Evolutionary conservation across 2,329 filamentous ascomycete species (phyloP).

Genomic region (Fusarium sp.): DNA sequence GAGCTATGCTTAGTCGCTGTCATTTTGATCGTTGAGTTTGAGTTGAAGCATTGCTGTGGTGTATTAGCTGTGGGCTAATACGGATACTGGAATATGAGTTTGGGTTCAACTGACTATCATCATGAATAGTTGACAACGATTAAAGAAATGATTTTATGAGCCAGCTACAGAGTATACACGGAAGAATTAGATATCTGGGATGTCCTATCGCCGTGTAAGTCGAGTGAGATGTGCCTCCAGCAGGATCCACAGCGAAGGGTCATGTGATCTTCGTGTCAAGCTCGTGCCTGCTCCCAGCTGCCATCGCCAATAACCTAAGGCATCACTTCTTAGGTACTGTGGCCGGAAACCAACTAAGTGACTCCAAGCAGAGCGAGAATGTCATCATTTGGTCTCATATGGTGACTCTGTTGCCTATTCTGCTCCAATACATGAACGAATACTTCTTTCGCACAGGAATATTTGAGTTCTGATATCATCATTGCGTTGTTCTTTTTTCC

Average conservation of each 20-base stretch:
- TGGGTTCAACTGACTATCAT: background rate
- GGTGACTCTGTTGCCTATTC: slow-evolving; percentile 29
- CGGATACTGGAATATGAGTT: background rate
- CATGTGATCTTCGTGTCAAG: slow-evolving; percentile 53
- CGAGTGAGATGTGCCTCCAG: background rate
- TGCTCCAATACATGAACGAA: background rate
- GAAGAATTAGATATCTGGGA: background rate
- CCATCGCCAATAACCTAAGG: slow-evolving; percentile 21
- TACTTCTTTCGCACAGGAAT: background rate
- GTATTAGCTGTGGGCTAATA: background rate
- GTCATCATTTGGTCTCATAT: slow-evolving; percentile 8
- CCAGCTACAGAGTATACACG: background rate
- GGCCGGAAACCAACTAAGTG: slow-evolving; percentile 6
- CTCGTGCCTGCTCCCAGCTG: slow-evolving; percentile 47
- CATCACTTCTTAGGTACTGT: slow-evolving; percentile 5
- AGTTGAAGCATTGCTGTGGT: background rate
- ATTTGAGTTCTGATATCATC: background rate
- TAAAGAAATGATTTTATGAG: background rate
- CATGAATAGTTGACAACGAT: background rate
- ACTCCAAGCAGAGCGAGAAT: slow-evolving; percentile 9
- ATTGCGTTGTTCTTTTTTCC: slow-evolving; percentile 3
- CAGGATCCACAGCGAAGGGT: background rate
- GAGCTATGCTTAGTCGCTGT: slow-evolving; percentile 8
- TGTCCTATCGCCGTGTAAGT: background rate
- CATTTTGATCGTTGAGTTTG: slow-evolving; percentile 1